A percentile compares a stretch with the other conserved stretches of the same genome.
Conservation (phyloP, 345 rosid genomes). For the Brassica cretica region DNA sequence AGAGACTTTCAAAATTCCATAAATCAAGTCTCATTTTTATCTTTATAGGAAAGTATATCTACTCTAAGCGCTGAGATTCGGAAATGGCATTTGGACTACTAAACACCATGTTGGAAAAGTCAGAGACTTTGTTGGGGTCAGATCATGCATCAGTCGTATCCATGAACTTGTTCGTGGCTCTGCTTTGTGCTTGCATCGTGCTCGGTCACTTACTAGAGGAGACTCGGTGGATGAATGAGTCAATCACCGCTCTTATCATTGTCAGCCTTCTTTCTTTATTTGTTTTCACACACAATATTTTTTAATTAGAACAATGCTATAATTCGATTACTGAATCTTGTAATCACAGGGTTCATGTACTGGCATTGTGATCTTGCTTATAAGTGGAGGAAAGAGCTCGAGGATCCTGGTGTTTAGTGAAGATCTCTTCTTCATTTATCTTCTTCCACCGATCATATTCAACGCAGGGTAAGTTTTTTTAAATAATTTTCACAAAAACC, state of each 20-base stretch:
- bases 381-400: conserved; percentile 77
- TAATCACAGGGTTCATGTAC: conserved; percentile 77
- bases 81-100: conserved; percentile 46
- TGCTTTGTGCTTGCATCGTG: conserved; percentile 80
- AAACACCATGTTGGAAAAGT: conserved; percentile 38
- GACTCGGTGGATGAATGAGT: conserved; percentile 86
- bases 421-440: conserved; percentile 94
- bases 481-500: background rate
- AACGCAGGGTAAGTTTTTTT: conserved; percentile 77
- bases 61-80: background rate
- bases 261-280: conserved; percentile 45
- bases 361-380: conserved; percentile 77
- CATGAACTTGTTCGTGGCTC: conserved; percentile 84
- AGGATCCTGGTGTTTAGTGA: conserved; percentile 89
- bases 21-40: background rate
- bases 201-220: conserved; percentile 89
- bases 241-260: conserved; percentile 87
- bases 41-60: background rate
- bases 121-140: conserved; percentile 43
- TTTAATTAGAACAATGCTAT: background rate
- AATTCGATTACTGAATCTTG: background rate
- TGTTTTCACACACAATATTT: background rate
- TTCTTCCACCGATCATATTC: conserved; percentile 96
- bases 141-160: conserved; percentile 83
- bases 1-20: background rate